Conservation (phyloP, 495 filamentous ascomycete genomes). For the Penicillium paxilli region DNA sequence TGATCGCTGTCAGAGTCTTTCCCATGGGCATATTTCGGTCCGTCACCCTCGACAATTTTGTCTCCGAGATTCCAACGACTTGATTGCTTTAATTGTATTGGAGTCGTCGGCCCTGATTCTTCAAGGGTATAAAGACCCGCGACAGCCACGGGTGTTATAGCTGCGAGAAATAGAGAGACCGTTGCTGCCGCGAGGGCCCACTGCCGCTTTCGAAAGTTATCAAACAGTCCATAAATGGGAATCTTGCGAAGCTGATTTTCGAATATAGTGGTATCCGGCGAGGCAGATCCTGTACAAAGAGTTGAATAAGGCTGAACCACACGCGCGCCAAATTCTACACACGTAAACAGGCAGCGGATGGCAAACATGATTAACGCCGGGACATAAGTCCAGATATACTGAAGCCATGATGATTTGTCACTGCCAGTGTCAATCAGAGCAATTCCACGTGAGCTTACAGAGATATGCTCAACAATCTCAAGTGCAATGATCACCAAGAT, state of each 20-base stretch:
- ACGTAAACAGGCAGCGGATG: conserved; percentile 9
- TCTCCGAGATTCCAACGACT: neutral
- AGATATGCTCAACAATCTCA: conserved; percentile 11
- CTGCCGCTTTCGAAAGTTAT: conserved; percentile 6
- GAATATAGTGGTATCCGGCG: conserved; percentile 6
- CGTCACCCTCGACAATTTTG: neutral
- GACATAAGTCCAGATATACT: conserved; percentile 19
- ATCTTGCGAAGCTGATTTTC: conserved; percentile 17
- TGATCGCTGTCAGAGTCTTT: neutral
- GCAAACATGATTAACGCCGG: conserved; percentile 21
- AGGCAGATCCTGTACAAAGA: conserved; percentile 6
- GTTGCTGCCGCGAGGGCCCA: conserved; percentile 9
- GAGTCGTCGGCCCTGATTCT: neutral
- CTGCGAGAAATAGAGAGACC: conserved; percentile 4
- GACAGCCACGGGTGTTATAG: conserved; percentile 9
- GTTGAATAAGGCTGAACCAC: conserved; percentile 6
- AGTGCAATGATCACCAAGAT: conserved; percentile 11
- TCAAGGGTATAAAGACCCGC: conserved; percentile 13
- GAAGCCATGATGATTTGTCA: conserved; percentile 6
- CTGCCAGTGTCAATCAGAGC: neutral
- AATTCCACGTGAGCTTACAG: neutral
- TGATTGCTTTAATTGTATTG: neutral
- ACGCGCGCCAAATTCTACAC: conserved; percentile 3
- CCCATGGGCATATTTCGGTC: too few species aligned
- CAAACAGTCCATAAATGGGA: conserved; percentile 1